Evolutionary conservation across 768 basidiomycete species (phyloP).

Genomic region (Collybia nuda): DNA sequence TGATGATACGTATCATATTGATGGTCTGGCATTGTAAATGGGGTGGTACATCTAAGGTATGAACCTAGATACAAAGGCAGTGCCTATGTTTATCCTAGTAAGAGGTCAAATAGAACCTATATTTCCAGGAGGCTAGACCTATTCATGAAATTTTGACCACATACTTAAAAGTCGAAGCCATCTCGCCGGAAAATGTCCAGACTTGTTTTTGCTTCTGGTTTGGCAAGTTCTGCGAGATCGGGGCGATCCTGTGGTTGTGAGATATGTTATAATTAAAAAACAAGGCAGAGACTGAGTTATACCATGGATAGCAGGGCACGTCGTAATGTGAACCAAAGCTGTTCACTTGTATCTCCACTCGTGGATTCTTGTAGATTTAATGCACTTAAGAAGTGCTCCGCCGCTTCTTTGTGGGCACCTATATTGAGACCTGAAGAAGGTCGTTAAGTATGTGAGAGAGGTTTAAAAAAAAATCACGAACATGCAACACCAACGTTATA

Average conservation of each 20-base stretch:
- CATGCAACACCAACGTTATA: constrained; percentile 99
- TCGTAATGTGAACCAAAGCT: constrained; percentile 88
- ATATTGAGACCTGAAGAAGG: constrained; percentile 80
- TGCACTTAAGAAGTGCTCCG: constrained; percentile 92
- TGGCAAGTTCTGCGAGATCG: constrained; percentile 80
- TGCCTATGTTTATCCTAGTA: too few relatives aligned
- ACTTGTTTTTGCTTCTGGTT: constrained; percentile 56
- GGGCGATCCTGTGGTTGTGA: constrained; percentile 60
- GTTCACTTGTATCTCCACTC: constrained; percentile 71
- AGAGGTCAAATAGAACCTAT: too few relatives aligned
- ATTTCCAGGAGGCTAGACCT: too few relatives aligned
- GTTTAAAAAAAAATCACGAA: constrained; percentile 37
- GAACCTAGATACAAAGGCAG: too few relatives aligned
- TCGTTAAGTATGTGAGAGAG: constrained; percentile 7
- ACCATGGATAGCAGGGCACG: constrained; percentile 84
- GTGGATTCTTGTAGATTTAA: constrained; percentile 74
- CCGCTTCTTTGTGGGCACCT: constrained; percentile 91
- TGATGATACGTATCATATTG: too few relatives aligned
- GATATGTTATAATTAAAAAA: neutral
- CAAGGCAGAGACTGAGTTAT: constrained; percentile 15
- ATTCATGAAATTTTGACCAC: neutral
- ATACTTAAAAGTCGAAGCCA: constrained; percentile 83
- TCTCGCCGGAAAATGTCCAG: constrained; percentile 75
- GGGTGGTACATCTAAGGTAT: too few relatives aligned
- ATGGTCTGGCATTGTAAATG: too few relatives aligned